Evolutionary conservation across 257 asterid genomes (phyloP).

Genomic region (Salvia hispanica): DNA sequence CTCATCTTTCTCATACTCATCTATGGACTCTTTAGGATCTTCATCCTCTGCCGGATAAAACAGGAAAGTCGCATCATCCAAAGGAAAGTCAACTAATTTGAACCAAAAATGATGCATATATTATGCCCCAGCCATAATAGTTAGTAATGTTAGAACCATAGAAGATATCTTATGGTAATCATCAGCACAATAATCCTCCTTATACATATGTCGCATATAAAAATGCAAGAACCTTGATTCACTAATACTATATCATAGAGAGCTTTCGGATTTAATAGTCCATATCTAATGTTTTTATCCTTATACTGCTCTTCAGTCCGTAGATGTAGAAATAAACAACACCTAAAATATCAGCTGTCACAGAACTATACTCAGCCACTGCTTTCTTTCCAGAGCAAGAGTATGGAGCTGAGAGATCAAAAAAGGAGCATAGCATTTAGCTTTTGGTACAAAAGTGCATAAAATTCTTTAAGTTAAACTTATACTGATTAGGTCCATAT

Average conservation of each 20-base stretch:
- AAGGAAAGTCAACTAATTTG: slow-evolving; percentile 34
- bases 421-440: slow-evolving; percentile 1
- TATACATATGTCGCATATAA: not conserved
- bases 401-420: slow-evolving; percentile 2
- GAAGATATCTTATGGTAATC: not conserved
- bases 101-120: slow-evolving; percentile 33
- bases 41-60: slow-evolving; percentile 61
- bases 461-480: not conserved
- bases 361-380: slow-evolving; percentile 1
- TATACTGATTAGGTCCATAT: not conserved
- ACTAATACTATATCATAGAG: slow-evolving; percentile 8
- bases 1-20: slow-evolving; percentile 84
- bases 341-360: slow-evolving; percentile 9
- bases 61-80: slow-evolving; percentile 36
- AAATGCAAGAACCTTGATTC: not conserved
- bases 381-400: slow-evolving; percentile 7
- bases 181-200: slow-evolving; percentile 18
- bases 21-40: slow-evolving; percentile 61
- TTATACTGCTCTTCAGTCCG: slow-evolving; percentile 13
- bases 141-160: slow-evolving; percentile 15
- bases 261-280: not conserved
- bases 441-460: not conserved
- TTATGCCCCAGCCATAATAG: slow-evolving; percentile 1
- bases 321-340: not conserved
- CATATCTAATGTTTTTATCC: slow-evolving; percentile 12